Evolutionary conservation across 208 protist genomes (phyloP), one percentile per base, ranked within the genome.

Genomic region (Acanthamoeba rhysodes): DNA sequence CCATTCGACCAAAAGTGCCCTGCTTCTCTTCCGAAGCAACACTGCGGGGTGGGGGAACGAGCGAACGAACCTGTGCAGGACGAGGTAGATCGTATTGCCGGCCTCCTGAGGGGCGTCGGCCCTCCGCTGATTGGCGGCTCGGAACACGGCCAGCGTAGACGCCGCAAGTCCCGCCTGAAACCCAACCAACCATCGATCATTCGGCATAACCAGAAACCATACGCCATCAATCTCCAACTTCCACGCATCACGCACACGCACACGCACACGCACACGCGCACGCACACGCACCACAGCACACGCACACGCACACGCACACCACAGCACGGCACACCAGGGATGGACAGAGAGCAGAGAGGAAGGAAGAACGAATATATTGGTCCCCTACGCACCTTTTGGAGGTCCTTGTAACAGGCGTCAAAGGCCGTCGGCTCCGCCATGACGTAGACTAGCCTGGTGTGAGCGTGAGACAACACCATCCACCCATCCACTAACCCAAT

Each of bases 361-460:
- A 84, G 34, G 34, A 7, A 29, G 4, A 6, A 55, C 24, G 34
- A 84, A 84, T 14, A 95, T 50, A n/a, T n/a, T n/a, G n/a, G n/a
- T n/a, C n/a, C n/a, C n/a, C n/a, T n/a, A n/a, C n/a, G n/a, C n/a
- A 53, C 85, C 94, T 95, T 95, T 0, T 24, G 29, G 22, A 95
- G 37, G 27, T 95, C 85, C 27, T 55, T 68, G 45, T 95, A 91
- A 48, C 94, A 95, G 27, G 87, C n/a, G 22, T 27, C 53, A 68
- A 91, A 91, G 62, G n/a, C 45, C 34, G 78, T 32, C 50, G 78
- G 22, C n/a, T 87, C 78, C n/a, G 50, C 78, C 53, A 62, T 53
- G 34, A 87, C 48, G 78, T 48, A 87, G 29, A 87, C 37, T 6
- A 87, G 22, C n/a, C 53, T 91, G n/a, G 18, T 53, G 16, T 80